Evolutionary conservation across 2,329 filamentous ascomycete species (phyloP), one percentile per base, ranked within the genome.

Genomic region (Dothistroma pini): DNA sequence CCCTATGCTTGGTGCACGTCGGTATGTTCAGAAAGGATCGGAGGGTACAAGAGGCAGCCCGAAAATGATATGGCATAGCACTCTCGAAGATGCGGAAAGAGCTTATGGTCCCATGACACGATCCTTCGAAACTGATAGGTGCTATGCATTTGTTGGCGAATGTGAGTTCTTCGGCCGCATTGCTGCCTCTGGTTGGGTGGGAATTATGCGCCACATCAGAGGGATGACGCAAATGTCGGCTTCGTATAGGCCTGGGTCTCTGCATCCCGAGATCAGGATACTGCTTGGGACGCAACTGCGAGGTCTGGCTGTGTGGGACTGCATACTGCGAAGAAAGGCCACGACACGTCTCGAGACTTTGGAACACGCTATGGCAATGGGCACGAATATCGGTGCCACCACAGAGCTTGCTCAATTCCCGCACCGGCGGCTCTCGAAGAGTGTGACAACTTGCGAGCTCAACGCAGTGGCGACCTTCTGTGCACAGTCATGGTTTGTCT

Each of bases 211-310:
- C 7, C 52, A 54, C 38, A 14, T 41, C 4, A n/a, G 52, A 14
- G 32, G 32, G 7, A 54, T 54, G 52, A 54, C 21, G 25, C 52
- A 54, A 10, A 41, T 54, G 52, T n/a, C 38, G n/a, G 52, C 34
- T 12, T 38, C n/a, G 11, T 54, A n/a, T 22, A 54, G 25, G 12
- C 52, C 31, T 8, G 6, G 11, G 5, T 3, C 34, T 19, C 52
- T 54, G 12, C 32, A 41, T 11, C 31, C 31, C 8, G 19, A 38
- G 12, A 22, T 54, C 12, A 29, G 52, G 16, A 38, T 38, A 10
- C 31, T 54, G 52, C 52, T 54, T 21, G 52, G 32, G 22, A 38
- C 52, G 19, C 52, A 54, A 19, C 52, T 54, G 12, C 34, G 38
- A 38, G 52, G 52, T 38, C 19, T 41, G 9, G 32, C 52, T 19